Evolutionary conservation across 345 rosid genomes (phyloP).

Genomic region (Cochlearia excelsa): DNA sequence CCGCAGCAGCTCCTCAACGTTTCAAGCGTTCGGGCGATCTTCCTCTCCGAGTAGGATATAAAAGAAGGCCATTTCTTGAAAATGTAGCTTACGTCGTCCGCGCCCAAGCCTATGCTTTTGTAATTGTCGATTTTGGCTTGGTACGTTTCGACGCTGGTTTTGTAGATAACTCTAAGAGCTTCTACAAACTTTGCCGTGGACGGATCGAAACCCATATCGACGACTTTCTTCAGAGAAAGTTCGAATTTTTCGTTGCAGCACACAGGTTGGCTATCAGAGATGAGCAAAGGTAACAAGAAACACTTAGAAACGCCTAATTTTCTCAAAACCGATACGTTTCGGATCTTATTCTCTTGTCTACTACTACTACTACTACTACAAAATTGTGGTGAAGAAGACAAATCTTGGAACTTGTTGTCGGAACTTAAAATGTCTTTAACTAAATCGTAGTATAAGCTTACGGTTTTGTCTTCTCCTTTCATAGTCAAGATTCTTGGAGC

Average conservation of each 20-base stretch:
- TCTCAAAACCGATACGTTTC: conserved; percentile 23
- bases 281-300: conserved; percentile 6
- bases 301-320: conserved; percentile 25
- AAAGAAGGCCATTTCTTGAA: background rate
- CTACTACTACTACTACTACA: background rate
- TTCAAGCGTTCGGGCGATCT: conserved; percentile 6
- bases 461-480: background rate
- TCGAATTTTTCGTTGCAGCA: background rate
- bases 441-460: background rate
- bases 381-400: background rate
- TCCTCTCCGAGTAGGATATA: background rate
- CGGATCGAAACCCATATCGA: conserved; percentile 3
- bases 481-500: conserved; percentile 20
- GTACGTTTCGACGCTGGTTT: background rate
- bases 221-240: conserved; percentile 1
- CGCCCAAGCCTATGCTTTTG: conserved; percentile 1
- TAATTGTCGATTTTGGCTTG: background rate
- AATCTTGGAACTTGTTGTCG: background rate
- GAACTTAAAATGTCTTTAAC: conserved; percentile 8
- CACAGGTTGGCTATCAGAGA: background rate
- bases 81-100: background rate
- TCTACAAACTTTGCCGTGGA: background rate
- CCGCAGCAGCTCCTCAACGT: background rate
- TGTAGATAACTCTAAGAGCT: background rate
- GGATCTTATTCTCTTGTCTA: background rate